Base-by-base conservation (phyloP, 257 asterid genomes). In the Petrea volubilis region DNA sequence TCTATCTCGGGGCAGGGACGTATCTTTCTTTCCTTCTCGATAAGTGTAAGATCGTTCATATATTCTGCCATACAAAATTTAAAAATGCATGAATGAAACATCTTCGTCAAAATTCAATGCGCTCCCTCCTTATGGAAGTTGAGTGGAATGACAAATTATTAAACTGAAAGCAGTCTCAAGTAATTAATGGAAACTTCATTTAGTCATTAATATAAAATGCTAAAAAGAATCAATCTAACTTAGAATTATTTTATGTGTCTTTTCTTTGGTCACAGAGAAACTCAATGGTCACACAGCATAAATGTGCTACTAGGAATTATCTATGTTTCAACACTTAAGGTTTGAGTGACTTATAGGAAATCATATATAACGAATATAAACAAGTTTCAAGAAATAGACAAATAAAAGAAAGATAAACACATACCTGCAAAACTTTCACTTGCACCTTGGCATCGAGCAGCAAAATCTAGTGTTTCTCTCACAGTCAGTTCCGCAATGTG, bases 401-500 rank as follows among this genome's bases (percentile, higher is more conserved):
- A 36, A 67, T 5, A 4, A 44, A 27, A 27, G n/a, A n/a, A 25
- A 2, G 46, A 21, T n/a, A 27, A 15, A 27, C 53, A 64, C 65
- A 28, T 74, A 87, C 97, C 96, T 72, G 90, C 78, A 74, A 87
- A 88, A 34, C 89, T 83, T 74, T 87, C 88, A 70, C 86, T 86
- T 76, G 96, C 80, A 76, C 97, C 97, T 78, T 91, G 96, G 86
- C 90, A 91, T 84, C 96, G 71, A 60, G 97, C 97, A n/a, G 96
- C 97, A 74, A 87, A 91, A 78, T 91, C 97, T 23, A 91, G 69
- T 38, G 96, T 91, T 81, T 91, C 97, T 81, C 97, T 80, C n/a
- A 91, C 97, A 34, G 97, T 91, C 72, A 91, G 75, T 86, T 91
- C 97, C 0, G 96, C 96, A 18, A 91, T 84, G 87, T 91, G 94